These are phyloP conservation scores for Quercus robur DNA, from an alignment of 306 rosid species.

Conservation along the genomic window DNA sequence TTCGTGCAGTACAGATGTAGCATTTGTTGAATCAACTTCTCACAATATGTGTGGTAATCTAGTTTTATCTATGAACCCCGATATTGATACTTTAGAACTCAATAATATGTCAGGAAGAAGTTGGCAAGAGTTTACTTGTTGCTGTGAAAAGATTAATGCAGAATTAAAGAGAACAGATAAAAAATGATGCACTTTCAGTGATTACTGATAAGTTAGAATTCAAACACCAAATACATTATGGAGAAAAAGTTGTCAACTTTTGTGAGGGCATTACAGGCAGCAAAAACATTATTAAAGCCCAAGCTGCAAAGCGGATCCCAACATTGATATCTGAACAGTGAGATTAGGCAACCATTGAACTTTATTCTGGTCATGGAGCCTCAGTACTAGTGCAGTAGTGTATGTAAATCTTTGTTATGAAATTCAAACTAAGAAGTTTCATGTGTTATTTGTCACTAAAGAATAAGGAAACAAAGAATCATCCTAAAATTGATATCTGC, in stretches of 20 bases:
- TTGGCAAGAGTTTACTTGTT: background rate
- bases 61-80: too few relatives aligned
- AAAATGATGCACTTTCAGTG: background rate
- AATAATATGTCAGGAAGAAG: too few relatives aligned
- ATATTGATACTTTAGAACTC: too few relatives aligned
- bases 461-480: too few relatives aligned
- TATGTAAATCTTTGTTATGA: background rate
- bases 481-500: background rate
- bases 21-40: too few relatives aligned
- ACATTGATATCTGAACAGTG: background rate
- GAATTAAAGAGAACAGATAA: background rate
- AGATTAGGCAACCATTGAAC: slow-evolving; percentile 1
- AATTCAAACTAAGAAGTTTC: background rate
- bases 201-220: background rate
- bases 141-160: background rate
- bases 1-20: too few relatives aligned
- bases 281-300: background rate
- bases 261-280: background rate
- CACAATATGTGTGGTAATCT: too few relatives aligned
- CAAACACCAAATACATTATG: background rate
- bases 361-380: background rate
- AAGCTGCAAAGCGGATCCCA: background rate
- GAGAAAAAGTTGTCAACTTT: background rate
- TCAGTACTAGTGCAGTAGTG: background rate
- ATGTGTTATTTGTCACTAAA: too few relatives aligned